Evolutionary conservation across 805 yeast genomes (phyloP), one percentile per base, ranked within the genome.

Genomic region (Candida anglica): DNA sequence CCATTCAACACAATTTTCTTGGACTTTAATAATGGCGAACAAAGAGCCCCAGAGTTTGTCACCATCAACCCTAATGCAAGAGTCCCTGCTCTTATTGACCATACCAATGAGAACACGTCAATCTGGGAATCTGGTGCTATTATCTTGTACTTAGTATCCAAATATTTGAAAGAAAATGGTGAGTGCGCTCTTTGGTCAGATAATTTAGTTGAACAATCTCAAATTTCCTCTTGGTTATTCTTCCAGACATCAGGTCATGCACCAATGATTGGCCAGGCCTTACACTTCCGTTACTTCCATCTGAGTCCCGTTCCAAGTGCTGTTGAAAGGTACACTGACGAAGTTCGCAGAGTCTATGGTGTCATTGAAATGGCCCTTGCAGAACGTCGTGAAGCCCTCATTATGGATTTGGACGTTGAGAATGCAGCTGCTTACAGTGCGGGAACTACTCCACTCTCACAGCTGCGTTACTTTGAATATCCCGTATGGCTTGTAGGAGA

Each of bases 191-290:
- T 87, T 34, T 91, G 95, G 87, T 79, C 94, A 3, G 80, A 77
- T 34, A 82, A 81, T 51, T 55, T 82, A 34, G 69, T 76, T 10
- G 95, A 86, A 43, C 96, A 87, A 63, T 72, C 89, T 3, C 91
- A 83, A 55, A 86, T 89, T 38, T 73, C 78, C 40, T 77, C 88
- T 5, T 89, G 97, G 96, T 69, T 91, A 24, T 89, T 86, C 52
- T 89, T 89, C 69, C 98, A 89, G 62, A 87, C 96, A 3, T 83
- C 94, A 4, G 97, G 98, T 5, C 97, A 88, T 56, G 95, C 97
- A 0, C 96, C 97, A n/a, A 89, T 89, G 95, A 85, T 89, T 48
- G 97, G 97, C 14, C 97, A 89, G 60, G 96, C 97, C 6, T 71
- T 91, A 47, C 97, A 91, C 64, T 91, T 89, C 66, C 73, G 89